These are phyloP conservation scores for Russula griseocarnosa DNA, from an alignment of 768 basidiomycete genomes.

Conservation along the genomic window DNA sequence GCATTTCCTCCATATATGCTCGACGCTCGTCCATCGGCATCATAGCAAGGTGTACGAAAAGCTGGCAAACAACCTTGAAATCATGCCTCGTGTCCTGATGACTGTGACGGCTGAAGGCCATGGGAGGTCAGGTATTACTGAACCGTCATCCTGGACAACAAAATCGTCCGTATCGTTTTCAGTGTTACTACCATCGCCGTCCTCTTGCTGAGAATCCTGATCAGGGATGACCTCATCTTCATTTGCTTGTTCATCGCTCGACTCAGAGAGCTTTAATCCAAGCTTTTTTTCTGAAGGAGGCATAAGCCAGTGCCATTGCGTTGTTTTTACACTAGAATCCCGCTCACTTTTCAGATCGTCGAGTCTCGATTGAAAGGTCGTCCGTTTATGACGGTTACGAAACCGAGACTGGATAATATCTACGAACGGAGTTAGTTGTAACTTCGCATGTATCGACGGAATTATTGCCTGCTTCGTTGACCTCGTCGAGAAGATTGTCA, in stretches of 20 bases:
- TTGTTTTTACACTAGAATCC: neutral
- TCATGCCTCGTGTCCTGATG: slow-evolving; percentile 74
- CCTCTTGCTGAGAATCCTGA: slow-evolving; percentile 28
- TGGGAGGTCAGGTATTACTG: slow-evolving; percentile 47
- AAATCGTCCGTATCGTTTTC: slow-evolving; percentile 50
- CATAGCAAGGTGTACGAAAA: slow-evolving; percentile 79
- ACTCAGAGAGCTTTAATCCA: slow-evolving; percentile 25
- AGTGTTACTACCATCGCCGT: slow-evolving; percentile 36
- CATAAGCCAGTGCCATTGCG: neutral
- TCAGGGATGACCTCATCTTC: slow-evolving; percentile 33
- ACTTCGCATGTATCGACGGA: slow-evolving; percentile 8
- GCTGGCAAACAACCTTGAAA: slow-evolving; percentile 85
- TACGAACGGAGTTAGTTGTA: slow-evolving; percentile 31
- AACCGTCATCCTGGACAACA: slow-evolving; percentile 53
- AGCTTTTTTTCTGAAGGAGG: slow-evolving; percentile 14
- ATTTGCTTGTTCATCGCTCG: slow-evolving; percentile 28
- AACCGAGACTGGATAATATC: slow-evolving; percentile 63
- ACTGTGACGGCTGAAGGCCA: slow-evolving; percentile 74
- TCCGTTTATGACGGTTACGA: slow-evolving; percentile 55
- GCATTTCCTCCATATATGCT: slow-evolving; percentile 49
- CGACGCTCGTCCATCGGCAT: slow-evolving; percentile 48
- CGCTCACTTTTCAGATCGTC: slow-evolving; percentile 62
- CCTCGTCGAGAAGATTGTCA: slow-evolving; percentile 46
- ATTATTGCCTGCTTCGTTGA: slow-evolving; percentile 55
- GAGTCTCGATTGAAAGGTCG: slow-evolving; percentile 58